Evolutionary conservation across 1,284 basidiomycete species (phyloP).

Genomic region (Tilletia setariae): DNA sequence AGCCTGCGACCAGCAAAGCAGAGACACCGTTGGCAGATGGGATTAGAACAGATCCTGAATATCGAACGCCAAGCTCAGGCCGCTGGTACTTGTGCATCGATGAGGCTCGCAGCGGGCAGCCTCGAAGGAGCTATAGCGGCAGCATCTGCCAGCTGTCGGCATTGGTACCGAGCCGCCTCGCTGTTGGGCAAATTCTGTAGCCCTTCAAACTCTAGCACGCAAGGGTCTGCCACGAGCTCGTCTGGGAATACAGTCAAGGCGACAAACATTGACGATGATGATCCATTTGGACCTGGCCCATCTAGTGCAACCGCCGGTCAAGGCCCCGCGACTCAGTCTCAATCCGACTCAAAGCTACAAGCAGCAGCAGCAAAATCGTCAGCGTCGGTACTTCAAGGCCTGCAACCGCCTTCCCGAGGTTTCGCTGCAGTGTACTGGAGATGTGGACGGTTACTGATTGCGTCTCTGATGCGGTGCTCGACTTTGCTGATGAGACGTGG

Average conservation of each 20-base stretch:
- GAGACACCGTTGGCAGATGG: conserved; percentile 16
- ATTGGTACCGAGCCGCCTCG: conserved; percentile 24
- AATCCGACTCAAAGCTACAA: conserved; percentile 6
- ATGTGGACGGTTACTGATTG: conserved; percentile 4
- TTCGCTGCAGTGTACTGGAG: conserved; percentile 18
- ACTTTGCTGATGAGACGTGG: conserved; percentile 41
- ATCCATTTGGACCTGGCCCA: conserved; percentile 12
- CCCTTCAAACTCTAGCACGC: conserved; percentile 15
- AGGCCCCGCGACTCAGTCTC: not conserved
- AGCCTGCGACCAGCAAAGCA: not conserved
- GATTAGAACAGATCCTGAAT: conserved; percentile 25
- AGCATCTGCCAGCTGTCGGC: conserved; percentile 25
- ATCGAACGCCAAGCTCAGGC: conserved; percentile 31
- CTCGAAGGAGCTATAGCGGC: conserved; percentile 28
- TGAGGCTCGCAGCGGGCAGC: conserved; percentile 27
- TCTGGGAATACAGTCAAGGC: not conserved
- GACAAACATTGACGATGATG: not conserved
- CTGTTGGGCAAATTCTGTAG: conserved; percentile 22
- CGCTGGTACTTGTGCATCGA: conserved; percentile 20
- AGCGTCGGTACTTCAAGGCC: not conserved
- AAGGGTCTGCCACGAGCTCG: not conserved
- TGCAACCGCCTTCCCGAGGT: not conserved
- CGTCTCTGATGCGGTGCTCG: conserved; percentile 2
- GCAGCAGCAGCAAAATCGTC: not conserved
- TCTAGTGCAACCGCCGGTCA: not conserved